Evolutionary conservation across 179 eudicot genomes (phyloP), one percentile per base, ranked within the genome.

Genomic region (Drosera spatulata): DNA sequence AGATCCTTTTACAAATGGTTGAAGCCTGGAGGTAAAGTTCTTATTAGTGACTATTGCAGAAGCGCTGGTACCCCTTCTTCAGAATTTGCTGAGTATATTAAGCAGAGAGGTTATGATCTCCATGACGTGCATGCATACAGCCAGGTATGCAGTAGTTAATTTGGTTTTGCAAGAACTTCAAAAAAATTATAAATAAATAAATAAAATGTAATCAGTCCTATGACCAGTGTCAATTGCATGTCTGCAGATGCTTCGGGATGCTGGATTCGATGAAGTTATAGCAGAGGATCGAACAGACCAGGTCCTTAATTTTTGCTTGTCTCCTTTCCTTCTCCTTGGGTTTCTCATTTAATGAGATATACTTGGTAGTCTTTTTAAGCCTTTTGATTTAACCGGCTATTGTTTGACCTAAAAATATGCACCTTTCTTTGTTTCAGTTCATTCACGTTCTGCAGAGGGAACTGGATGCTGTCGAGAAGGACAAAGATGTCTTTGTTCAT

Each of bases 31-130:
- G 99, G 99, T 51, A 85, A 86, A 61, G 94, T 93, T 63, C 83
- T 93, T 22, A 89, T 89, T 10, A 82, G 80, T 60, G 99, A 93
- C 65, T 89, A 89, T 80, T 93, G 99, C 81, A 86, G 74, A 71
- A 79, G 65, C 33, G 80, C 77, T 50, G 85, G 82, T 57, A 55
- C 83, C 50, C 85, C 97, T 6, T 79, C 90, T 2, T 66, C 76
- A 65, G 89, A 86, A 58, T 93, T 93, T 78, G 80, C 82, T 10
- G 83, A 59, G 10, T 93, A 93, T 67, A 93, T 89, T 49, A 82
- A 86, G 72, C 95, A 89, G 79, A 82, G 97, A 74, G 97, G 99
- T 47, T 93, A 93, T 73, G 97, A 93, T 86, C 90, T 93, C 47
- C 99, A 93, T 59, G 85, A 81, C 61, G 93, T 93, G 2, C 69